A percentile compares a stretch with the other conserved stretches of the same genome.
phyloP scores from a whole-genome alignment of 352 stramenopile genomes.

The Globisporangium uncinulatum region DNA sequence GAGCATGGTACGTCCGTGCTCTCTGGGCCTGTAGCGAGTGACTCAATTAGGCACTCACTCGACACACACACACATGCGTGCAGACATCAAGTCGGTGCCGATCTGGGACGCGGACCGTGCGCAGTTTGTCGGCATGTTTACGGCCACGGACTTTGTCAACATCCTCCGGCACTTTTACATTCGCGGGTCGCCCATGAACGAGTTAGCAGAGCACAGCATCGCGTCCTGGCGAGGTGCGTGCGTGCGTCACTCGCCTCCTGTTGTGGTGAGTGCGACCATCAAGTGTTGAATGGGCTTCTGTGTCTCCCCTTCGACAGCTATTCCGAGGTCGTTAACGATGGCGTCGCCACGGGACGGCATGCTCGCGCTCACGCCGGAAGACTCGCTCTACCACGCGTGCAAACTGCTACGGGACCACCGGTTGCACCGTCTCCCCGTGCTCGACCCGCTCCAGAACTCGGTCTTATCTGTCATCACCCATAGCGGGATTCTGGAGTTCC shows the following conservation, averaged over 20 bases:
- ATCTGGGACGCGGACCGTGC: constrained; percentile 94
- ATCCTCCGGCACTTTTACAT: constrained; percentile 94
- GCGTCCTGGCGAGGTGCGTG: constrained; percentile 71
- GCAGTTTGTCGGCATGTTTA: constrained; percentile 97
- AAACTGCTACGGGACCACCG: constrained; percentile 79
- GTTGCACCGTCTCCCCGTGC: constrained; percentile 93
- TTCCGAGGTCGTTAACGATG: constrained; percentile 79
- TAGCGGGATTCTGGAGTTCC: constrained; percentile 92
- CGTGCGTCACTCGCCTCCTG: not conserved
- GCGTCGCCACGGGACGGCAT: constrained; percentile 53
- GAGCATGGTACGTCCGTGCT: constrained; percentile 87
- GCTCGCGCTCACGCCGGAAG: constrained; percentile 83
- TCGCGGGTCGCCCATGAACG: constrained; percentile 87
- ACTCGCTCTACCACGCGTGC: constrained; percentile 89
- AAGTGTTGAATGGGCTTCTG: no score
- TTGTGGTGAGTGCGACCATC: not conserved
- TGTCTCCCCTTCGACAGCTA: constrained; percentile 59
- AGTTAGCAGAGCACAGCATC: constrained; percentile 82
- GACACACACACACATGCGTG: not conserved
- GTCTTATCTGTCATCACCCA: constrained; percentile 93
- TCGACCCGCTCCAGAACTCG: constrained; percentile 91
- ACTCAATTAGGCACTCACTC: not conserved
- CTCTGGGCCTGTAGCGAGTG: not conserved
- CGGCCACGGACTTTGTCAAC: constrained; percentile 98
- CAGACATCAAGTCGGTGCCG: constrained; percentile 96